These are phyloP conservation scores for Bipolaris cookei DNA, from an alignment of 2,329 filamentous ascomycete species.

Conservation along the genomic window DNA sequence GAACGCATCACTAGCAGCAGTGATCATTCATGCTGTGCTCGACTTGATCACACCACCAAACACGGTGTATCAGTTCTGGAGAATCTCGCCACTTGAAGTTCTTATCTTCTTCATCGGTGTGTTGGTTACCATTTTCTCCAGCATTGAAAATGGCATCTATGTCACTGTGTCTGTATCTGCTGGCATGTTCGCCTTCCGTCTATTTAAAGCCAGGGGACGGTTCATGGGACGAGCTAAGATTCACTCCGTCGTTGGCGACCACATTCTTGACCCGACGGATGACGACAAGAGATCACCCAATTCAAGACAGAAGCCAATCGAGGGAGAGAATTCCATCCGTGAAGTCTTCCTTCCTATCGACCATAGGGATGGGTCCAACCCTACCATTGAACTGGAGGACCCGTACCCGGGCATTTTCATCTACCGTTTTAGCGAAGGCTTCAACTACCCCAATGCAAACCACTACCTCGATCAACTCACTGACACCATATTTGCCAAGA, in stretches of 20 bases:
- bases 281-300: constrained; percentile 30
- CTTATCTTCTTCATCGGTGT: constrained; percentile 94
- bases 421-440: constrained; percentile 93
- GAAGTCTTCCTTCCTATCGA: constrained; percentile 88
- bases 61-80: constrained; percentile 94
- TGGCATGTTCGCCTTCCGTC: constrained; percentile 79
- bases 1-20: constrained; percentile 76
- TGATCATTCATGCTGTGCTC: constrained; percentile 95
- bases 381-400: constrained; percentile 74
- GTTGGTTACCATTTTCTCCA: constrained; percentile 83
- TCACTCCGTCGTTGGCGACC: constrained; percentile 83
- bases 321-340: constrained; percentile 60
- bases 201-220: constrained; percentile 79
- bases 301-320: constrained; percentile 28
- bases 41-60: constrained; percentile 92
- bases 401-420: constrained; percentile 96
- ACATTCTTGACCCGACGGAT: constrained; percentile 60
- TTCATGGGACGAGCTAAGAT: constrained; percentile 87
- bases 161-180: constrained; percentile 78
- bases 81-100: constrained; percentile 86
- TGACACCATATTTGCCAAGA: constrained; percentile 60
- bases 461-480: constrained; percentile 77
- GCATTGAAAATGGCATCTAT: constrained; percentile 93
- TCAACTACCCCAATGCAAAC: constrained; percentile 95
- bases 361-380: constrained; percentile 88